These are phyloP conservation scores for Ceratobasidium sp. DNA, from an alignment of 1,284 basidiomycete genomes.

Conservation along the genomic window DNA sequence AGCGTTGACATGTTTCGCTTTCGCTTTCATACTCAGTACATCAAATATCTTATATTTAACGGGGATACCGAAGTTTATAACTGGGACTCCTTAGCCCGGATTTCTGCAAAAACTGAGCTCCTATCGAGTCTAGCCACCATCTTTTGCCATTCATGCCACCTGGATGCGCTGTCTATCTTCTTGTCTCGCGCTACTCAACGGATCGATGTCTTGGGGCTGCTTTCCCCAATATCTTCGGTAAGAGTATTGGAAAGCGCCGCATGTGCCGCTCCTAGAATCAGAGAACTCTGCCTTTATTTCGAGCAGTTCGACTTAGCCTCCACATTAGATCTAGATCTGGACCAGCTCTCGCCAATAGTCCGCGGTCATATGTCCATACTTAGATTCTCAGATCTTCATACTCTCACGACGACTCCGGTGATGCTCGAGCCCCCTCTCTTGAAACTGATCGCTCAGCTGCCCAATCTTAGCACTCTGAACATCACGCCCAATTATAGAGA, in stretches of 20 bases:
- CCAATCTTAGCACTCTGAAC: background rate
- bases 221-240: background rate
- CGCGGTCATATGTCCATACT: no score
- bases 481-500: background rate
- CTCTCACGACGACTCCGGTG: no score
- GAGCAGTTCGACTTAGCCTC: background rate
- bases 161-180: background rate
- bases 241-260: no score
- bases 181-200: background rate
- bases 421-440: background rate
- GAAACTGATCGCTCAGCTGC: background rate
- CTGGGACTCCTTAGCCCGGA: background rate
- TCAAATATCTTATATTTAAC: background rate
- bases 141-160: background rate
- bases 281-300: background rate
- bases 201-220: background rate
- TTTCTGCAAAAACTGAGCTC: background rate
- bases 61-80: background rate
- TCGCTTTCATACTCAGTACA: background rate
- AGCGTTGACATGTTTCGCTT: background rate
- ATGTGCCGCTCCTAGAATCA: no score
- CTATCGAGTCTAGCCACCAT: background rate
- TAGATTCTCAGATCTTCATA: no score
- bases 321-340: no score
- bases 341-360: no score